These are phyloP conservation scores for Pythium plurisporium DNA, from an alignment of 352 stramenopile genomes.

Conservation along the genomic window DNA sequence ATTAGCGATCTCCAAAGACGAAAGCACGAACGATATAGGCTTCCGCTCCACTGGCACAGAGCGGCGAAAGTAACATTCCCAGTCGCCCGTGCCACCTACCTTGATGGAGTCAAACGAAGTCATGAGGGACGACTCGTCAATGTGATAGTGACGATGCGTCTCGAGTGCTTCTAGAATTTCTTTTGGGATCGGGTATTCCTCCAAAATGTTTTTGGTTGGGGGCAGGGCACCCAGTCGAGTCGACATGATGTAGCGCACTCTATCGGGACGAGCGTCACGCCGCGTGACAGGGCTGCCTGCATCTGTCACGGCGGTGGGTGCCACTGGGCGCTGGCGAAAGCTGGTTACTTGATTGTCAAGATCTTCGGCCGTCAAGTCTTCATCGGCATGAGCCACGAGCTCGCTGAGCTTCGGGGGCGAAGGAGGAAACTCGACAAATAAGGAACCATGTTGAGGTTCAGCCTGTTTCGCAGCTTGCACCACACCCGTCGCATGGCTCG, in stretches of 20 bases:
- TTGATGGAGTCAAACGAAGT: conserved; percentile 49
- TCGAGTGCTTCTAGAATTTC: conserved; percentile 62
- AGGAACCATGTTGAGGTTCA: background rate
- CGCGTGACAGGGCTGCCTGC: conserved; percentile 26
- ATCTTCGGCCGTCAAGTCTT: background rate
- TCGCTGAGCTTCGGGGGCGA: conserved; percentile 27
- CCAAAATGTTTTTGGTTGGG: conserved; percentile 60
- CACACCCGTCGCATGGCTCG: background rate
- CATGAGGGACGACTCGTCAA: conserved; percentile 55
- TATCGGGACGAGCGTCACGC: conserved; percentile 31
- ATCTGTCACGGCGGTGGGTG: conserved; percentile 33
- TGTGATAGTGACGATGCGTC: conserved; percentile 54
- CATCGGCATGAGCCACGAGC: conserved; percentile 29
- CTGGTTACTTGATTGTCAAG: conserved; percentile 37
- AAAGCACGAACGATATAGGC: conserved; percentile 64
- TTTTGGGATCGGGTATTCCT: conserved; percentile 69
- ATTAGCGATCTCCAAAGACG: conserved; percentile 42
- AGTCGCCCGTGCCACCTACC: conserved; percentile 21
- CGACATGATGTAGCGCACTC: conserved; percentile 73
- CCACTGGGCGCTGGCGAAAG: conserved; percentile 52
- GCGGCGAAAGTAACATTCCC: conserved; percentile 57
- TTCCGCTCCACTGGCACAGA: conserved; percentile 60
- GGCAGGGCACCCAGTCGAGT: conserved; percentile 43
- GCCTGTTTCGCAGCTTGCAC: background rate
- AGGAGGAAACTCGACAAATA: conserved; percentile 21